Conservation (phyloP, 768 basidiomycete species). For the Baorangia bicolor region DNA sequence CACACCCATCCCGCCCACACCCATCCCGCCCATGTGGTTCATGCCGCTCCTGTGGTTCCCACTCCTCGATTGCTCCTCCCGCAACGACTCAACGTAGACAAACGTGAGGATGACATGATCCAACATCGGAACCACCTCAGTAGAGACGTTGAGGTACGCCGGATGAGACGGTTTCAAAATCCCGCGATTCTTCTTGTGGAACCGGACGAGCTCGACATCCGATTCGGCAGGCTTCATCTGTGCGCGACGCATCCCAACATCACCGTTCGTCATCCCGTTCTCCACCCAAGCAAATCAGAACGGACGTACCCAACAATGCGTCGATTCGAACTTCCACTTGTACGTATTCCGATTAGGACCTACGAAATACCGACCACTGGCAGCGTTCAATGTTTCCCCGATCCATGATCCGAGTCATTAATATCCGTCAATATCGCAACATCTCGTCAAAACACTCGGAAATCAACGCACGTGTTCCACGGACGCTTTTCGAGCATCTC, state of each 20-base stretch:
- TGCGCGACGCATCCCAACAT: not conserved
- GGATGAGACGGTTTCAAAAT: constrained; percentile 18
- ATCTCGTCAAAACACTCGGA: not conserved
- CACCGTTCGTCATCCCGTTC: not conserved
- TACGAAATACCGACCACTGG: constrained; percentile 33
- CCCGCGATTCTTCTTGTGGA: constrained; percentile 25
- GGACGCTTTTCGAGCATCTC: constrained; percentile 12
- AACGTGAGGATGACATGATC: constrained; percentile 31
- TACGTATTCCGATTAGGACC: constrained; percentile 32
- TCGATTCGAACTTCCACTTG: constrained; percentile 32
- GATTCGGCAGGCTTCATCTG: constrained; percentile 22
- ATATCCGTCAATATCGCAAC: not conserved
- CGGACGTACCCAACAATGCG: constrained; percentile 26
- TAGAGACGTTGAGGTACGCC: constrained; percentile 24
- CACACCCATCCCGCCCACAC: no score
- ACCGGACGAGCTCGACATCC: constrained; percentile 20
- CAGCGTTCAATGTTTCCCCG: not conserved
- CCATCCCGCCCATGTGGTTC: no score
- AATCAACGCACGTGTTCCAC: constrained; percentile 20
- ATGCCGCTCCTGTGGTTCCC: no score
- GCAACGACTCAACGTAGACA: constrained; percentile 21
- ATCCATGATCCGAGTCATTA: not conserved
- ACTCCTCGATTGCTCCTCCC: constrained; percentile 6
- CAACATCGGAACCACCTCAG: constrained; percentile 15
- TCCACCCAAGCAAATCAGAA: not conserved